phyloP scores from a whole-genome alignment of 139 green algal species.

The Closterium sp. region DNA sequence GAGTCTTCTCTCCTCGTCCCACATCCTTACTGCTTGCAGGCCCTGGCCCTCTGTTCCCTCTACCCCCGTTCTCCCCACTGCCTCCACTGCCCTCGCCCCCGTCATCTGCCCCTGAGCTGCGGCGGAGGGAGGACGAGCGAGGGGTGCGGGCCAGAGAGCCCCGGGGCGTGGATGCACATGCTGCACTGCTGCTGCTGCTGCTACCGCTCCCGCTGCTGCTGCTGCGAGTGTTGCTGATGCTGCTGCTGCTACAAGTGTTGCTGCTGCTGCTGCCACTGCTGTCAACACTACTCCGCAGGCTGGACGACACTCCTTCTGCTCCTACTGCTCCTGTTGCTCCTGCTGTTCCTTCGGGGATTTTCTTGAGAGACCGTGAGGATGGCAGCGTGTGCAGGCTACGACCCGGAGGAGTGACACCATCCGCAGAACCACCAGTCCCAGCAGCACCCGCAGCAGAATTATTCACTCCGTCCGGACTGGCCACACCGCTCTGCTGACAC shows the following conservation, averaged over 20 bases:
- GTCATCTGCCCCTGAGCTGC: background rate
- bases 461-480: background rate
- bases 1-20: background rate
- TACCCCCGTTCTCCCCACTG: background rate
- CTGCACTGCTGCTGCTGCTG: conserved; percentile 8
- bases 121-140: background rate
- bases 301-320: too few relatives aligned
- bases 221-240: background rate
- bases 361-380: too few relatives aligned
- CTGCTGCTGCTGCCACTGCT: background rate
- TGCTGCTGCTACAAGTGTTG: background rate
- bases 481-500: background rate
- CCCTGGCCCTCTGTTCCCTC: background rate
- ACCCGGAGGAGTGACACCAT: too few relatives aligned
- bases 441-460: background rate
- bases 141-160: background rate
- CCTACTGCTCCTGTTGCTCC: background rate
- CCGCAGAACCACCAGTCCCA: too few relatives aligned
- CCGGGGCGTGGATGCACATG: background rate
- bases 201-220: background rate
- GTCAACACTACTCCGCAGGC: background rate
- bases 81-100: background rate
- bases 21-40: background rate
- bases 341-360: too few relatives aligned
- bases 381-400: too few relatives aligned